phyloP scores from a whole-genome alignment of 495 filamentous ascomycete species.

The Penicillium daleae region DNA sequence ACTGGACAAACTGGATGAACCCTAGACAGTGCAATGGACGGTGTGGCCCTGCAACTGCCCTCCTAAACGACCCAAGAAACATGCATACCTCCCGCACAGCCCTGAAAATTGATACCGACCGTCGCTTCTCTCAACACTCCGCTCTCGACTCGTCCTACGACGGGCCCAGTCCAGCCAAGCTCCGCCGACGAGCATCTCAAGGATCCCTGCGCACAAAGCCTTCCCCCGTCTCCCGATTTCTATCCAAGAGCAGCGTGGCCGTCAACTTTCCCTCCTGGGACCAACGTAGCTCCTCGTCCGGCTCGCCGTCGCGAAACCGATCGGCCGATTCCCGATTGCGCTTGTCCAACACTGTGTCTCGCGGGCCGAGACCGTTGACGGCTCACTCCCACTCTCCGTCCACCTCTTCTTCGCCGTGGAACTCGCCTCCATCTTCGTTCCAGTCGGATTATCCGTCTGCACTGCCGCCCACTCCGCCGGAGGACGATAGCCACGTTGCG shows the following conservation, averaged over 20 bases:
- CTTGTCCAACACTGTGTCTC: slow-evolving; percentile 38
- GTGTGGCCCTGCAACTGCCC: slow-evolving; percentile 32
- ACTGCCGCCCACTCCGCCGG: slow-evolving; percentile 48
- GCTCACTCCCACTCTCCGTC: slow-evolving; percentile 27
- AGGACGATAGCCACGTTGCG: slow-evolving; percentile 47
- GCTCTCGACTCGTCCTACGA: slow-evolving; percentile 18
- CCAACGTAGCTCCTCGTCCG: slow-evolving; percentile 35
- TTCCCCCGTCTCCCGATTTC: slow-evolving; percentile 45
- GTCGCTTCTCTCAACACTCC: slow-evolving; percentile 24
- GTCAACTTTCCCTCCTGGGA: slow-evolving; percentile 49
- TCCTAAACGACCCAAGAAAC: slow-evolving; percentile 33
- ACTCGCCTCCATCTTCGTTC: slow-evolving; percentile 27
- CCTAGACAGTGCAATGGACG: slow-evolving; percentile 44
- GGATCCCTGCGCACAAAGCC: slow-evolving; percentile 45
- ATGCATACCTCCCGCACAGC: slow-evolving; percentile 34
- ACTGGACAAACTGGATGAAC: slow-evolving; percentile 45
- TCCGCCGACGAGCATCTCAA: slow-evolving; percentile 47
- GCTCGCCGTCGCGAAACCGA: slow-evolving; percentile 36
- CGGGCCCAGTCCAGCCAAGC: slow-evolving; percentile 32
- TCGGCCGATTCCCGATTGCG: slow-evolving; percentile 46
- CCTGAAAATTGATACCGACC: slow-evolving; percentile 25
- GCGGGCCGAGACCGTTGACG: slow-evolving; percentile 43
- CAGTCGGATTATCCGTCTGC: slow-evolving; percentile 42
- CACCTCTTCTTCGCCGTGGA: slow-evolving; percentile 28
- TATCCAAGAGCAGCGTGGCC: slow-evolving; percentile 44